Evolutionary conservation across 1,139 yeast species (phyloP).

Genomic region (Nakaseomyces kungkrabaensis): DNA sequence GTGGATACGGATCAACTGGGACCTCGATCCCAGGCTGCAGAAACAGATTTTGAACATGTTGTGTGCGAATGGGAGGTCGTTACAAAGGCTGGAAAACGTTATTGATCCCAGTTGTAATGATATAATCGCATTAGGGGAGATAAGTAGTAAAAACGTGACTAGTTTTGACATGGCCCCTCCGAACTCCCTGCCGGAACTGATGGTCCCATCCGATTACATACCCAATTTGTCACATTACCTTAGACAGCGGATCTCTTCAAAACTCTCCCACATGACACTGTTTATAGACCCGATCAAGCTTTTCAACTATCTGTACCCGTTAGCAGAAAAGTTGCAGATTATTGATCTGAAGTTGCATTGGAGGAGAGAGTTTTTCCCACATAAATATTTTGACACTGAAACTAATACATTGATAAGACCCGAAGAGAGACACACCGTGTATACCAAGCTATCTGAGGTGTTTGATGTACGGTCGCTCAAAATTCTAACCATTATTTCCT

Average conservation of each 20-base stretch:
- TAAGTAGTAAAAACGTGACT: constrained; percentile 21
- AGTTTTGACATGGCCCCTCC: constrained; percentile 37
- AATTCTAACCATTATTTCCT: constrained; percentile 33
- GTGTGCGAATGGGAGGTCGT: constrained; percentile 24
- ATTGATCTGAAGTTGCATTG: constrained; percentile 33
- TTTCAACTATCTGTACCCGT: constrained; percentile 28
- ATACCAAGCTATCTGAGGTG: constrained; percentile 27
- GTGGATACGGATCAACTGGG: constrained; percentile 36
- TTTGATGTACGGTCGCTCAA: constrained; percentile 30
- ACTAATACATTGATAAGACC: constrained; percentile 8
- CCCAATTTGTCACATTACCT: constrained; percentile 24
- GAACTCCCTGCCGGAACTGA: constrained; percentile 28
- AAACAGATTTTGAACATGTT: constrained; percentile 23
- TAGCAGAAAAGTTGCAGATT: constrained; percentile 28
- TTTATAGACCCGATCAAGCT: constrained; percentile 32
- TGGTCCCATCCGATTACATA: constrained; percentile 26
- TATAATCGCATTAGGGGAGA: constrained; percentile 25
- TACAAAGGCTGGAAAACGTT: constrained; percentile 32
- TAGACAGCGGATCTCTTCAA: constrained; percentile 23
- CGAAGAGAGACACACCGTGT: not conserved
- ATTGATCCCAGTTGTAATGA: constrained; percentile 32
- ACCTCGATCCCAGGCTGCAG: constrained; percentile 29
- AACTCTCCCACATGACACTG: constrained; percentile 28
- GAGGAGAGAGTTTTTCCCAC: constrained; percentile 32
- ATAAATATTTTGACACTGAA: constrained; percentile 16